phyloP scores from a whole-genome alignment of 805 yeast genomes.

The Wickerhamiella occidentalis region DNA sequence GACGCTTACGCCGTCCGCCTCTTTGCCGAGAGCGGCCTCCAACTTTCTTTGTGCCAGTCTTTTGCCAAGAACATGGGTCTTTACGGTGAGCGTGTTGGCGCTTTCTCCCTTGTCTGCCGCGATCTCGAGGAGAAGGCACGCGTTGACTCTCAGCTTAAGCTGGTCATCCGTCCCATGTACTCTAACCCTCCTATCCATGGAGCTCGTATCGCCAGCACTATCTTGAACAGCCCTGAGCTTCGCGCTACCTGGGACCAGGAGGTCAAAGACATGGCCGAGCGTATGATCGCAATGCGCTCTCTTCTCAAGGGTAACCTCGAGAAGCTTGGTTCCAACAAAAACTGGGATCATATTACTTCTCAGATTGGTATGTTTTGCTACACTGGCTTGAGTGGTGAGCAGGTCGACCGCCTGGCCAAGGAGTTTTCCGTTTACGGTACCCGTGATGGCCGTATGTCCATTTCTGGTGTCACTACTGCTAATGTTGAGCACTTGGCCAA shows the following conservation, averaged over 20 bases:
- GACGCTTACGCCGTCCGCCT: constrained; percentile 75
- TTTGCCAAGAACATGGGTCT: constrained; percentile 94
- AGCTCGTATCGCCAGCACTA: constrained; percentile 72
- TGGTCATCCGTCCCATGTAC: constrained; percentile 67
- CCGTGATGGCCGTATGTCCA: constrained; percentile 79
- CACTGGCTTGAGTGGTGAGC: constrained; percentile 70
- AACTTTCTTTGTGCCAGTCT: constrained; percentile 77
- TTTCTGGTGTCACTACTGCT: constrained; percentile 72
- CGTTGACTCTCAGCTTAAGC: constrained; percentile 61
- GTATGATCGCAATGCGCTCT: constrained; percentile 70
- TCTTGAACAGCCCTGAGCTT: constrained; percentile 56
- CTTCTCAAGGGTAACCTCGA: constrained; percentile 50
- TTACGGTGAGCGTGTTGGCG: constrained; percentile 97
- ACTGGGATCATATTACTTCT: constrained; percentile 78
- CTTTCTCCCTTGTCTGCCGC: constrained; percentile 56
- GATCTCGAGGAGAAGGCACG: constrained; percentile 39
- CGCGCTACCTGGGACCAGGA: constrained; percentile 73
- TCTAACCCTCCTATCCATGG: constrained; percentile 96
- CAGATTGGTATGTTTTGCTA: constrained; percentile 97
- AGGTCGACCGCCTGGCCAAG: constrained; percentile 61
- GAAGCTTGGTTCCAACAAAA: constrained; percentile 66
- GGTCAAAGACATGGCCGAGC: constrained; percentile 71
- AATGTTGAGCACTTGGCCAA: constrained; percentile 51
- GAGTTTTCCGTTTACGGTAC: constrained; percentile 76
- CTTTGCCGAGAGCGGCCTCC: constrained; percentile 39